phyloP scores from a whole-genome alignment of 768 basidiomycete species.

The Hygrophoropsis aurantiaca region DNA sequence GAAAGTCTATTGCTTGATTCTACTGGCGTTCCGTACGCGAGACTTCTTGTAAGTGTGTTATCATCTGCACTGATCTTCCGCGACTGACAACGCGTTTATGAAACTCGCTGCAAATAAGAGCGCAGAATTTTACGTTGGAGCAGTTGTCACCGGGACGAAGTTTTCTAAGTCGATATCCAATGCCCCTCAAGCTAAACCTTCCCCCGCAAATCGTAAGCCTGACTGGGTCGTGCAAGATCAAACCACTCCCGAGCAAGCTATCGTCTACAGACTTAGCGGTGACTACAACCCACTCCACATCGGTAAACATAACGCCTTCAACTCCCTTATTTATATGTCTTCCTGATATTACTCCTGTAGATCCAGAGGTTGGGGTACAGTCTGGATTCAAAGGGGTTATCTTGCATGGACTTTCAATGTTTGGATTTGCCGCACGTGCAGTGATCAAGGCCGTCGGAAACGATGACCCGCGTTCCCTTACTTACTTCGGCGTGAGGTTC shows the following conservation, averaged over 20 bases:
- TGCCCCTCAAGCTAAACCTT: constrained; percentile 32
- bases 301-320: constrained; percentile 26
- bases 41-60: constrained; percentile 55
- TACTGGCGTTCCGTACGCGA: constrained; percentile 53
- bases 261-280: constrained; percentile 48
- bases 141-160: constrained; percentile 12
- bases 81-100: neutral
- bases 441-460: constrained; percentile 58
- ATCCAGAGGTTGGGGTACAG: constrained; percentile 63
- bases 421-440: constrained; percentile 73
- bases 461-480: constrained; percentile 56
- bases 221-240: constrained; percentile 41
- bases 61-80: neutral
- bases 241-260: constrained; percentile 42
- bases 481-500: constrained; percentile 68
- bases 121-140: constrained; percentile 18
- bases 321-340: neutral
- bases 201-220: constrained; percentile 38
- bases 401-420: constrained; percentile 75
- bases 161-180: constrained; percentile 41
- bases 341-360: constrained; percentile 29
- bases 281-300: constrained; percentile 55
- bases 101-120: constrained; percentile 13
- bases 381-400: constrained; percentile 79
- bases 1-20: constrained; percentile 63